Base-by-base conservation (phyloP, 306 rosid genomes). In the Glycine soja region DNA sequence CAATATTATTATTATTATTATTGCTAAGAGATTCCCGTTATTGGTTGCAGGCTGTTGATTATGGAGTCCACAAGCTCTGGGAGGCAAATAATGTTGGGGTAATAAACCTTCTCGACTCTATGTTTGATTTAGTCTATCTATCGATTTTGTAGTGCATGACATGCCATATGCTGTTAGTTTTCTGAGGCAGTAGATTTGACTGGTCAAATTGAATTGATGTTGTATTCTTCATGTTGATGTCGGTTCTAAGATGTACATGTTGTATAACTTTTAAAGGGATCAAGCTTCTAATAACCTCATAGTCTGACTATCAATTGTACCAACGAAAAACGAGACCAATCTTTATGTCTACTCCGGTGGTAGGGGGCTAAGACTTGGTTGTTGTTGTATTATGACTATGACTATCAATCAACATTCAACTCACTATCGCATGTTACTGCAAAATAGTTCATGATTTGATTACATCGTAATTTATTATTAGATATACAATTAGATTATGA, bases 51-150 rank as follows among this genome's bases (percentile, higher is more conserved):
- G 99, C 91, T 73, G 97, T 95, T 65, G 99, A 95, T 93, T 93
- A 93, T 75, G 99, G 99, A 63, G 94, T 95, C 82, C 94, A 92
- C 78, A 91, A 88, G 89, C 78, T 95, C 18, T 95, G 99, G 99
- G 99, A 93, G 86, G 3, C 42, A 86, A 95, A 95, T 79, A 95
- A 95, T 72, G 89, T 95, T 76, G 99, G 99, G 98, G 99, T 95
- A 90, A 36, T 71, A 2, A 34, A 18, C 48, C 74, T 74, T 38
- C 83, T 53, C 8, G 9, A 11, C 76, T 77, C 46, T 40, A 19
- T 72, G 59, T 13, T 65, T 80, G 43, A 79, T 79, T 66, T 70
- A 63, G 12, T 63, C 12, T 54, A 42, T 42, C 36, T 54, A 42
- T 5, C 36, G 51, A 54, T 75, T 6, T 53, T 74, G 40, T 18